Percentiles rank a stretch among this genome's conserved stretches.
These are phyloP conservation scores for Candida ficus DNA, from an alignment of 805 yeast species.

Conservation along the genomic window DNA sequence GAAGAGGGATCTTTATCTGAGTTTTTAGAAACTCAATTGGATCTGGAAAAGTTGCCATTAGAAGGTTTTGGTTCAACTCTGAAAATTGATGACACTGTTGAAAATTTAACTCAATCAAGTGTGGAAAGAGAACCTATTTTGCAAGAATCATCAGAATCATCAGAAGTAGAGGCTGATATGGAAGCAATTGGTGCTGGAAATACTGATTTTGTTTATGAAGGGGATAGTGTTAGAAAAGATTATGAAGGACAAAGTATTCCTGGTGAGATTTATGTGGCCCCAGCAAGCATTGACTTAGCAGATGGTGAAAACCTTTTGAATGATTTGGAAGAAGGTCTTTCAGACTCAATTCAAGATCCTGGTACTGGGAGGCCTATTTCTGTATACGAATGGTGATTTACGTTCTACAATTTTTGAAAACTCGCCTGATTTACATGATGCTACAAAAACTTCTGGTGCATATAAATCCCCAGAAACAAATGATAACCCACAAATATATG, in stretches of 20 bases:
- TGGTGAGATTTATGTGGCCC: background rate
- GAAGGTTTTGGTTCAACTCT: too few relatives aligned
- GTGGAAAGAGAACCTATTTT: too few relatives aligned
- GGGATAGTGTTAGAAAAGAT: conserved; percentile 5
- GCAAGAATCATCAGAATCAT: background rate
- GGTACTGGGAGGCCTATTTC: conserved; percentile 10
- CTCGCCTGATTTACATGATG: conserved; percentile 5
- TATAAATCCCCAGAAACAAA: background rate
- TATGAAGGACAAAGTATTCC: background rate
- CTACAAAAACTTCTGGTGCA: background rate
- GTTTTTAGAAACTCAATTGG: too few relatives aligned
- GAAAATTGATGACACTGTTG: too few relatives aligned
- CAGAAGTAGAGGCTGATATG: background rate
- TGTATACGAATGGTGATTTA: conserved; percentile 9
- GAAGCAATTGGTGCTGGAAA: conserved; percentile 1
- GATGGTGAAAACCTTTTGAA: background rate
- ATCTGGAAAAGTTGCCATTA: too few relatives aligned
- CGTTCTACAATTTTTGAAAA: conserved; percentile 10
- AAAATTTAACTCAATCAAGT: too few relatives aligned
- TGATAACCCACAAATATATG: background rate
- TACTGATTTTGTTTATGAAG: background rate
- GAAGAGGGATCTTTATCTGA: background rate
- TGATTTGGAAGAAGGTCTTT: background rate
- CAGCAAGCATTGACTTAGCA: background rate
- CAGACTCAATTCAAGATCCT: background rate